Evolutionary conservation across 106 monocot genomes (phyloP), one percentile per base, ranked within the genome.

Genomic region (Hemerocallis citrina): DNA sequence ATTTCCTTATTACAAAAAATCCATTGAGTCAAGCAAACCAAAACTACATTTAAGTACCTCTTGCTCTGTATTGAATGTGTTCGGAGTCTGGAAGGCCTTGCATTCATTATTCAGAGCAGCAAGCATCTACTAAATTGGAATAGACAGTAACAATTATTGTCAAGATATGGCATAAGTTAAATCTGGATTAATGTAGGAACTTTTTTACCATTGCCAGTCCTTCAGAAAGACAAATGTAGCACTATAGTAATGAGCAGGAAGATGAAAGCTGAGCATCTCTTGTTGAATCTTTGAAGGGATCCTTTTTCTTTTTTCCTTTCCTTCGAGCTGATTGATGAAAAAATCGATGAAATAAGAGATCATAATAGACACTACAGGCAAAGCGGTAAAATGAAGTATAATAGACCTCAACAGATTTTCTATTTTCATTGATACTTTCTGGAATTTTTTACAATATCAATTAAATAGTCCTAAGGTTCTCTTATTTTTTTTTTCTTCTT

Each of bases 291-390:
- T 79, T 95, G 2, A 66, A 49, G 52, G 47, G 55, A 64, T 84
- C 81, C 55, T 63, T 75, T 52, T 77, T 96, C 79, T 92, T 98
- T 77, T 85, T 98, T 31, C 91, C 92, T 76, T 80, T 98, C 66
- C 59, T 81, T 34, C 59, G 68, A 52, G 74, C 98, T 98, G 67
- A 64, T 34, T n/a, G n/a, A 15, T 33, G 35, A 59, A 62, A 21
- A 58, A 5, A 21, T n/a, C n/a, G n/a, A n/a, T n/a, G n/a, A n/a
- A n/a, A n/a, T n/a, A n/a, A n/a, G n/a, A n/a, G n/a, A n/a, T n/a
- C n/a, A n/a, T n/a, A n/a, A n/a, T n/a, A n/a, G n/a, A n/a, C n/a
- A n/a, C n/a, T n/a, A n/a, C n/a, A n/a, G n/a, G n/a, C n/a, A n/a
- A n/a, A n/a, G n/a, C n/a, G n/a, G n/a, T n/a, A n/a, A n/a, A n/a